Conservation (phyloP, 305 asterid genomes). For the Solanum hybrid region DNA sequence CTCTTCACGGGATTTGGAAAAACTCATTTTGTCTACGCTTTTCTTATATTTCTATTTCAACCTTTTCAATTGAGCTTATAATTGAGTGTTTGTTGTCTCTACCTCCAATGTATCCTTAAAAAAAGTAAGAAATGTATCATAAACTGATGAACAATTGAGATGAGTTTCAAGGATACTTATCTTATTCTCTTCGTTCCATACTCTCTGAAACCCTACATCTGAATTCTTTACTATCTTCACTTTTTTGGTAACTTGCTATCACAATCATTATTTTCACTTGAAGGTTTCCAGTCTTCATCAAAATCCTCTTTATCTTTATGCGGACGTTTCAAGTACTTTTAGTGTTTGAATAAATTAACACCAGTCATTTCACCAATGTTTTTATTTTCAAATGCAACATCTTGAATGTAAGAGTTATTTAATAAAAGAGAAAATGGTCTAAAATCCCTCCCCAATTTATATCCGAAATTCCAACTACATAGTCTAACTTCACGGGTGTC, state of each 20-base stretch:
- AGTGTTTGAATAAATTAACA: neutral
- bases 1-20: neutral
- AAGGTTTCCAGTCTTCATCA: no score
- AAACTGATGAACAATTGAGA: neutral
- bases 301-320: neutral
- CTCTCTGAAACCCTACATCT: no score
- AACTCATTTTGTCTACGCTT: neutral
- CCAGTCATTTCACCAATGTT: neutral
- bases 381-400: neutral
- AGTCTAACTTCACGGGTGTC: neutral
- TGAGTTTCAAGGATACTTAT: neutral
- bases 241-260: neutral
- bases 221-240: neutral
- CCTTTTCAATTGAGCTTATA: no score
- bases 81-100: no score
- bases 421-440: neutral
- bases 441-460: no score
- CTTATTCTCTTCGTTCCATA: neutral
- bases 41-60: neutral
- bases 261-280: neutral
- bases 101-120: neutral
- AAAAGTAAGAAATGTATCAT: neutral
- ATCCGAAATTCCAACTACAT: no score
- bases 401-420: neutral
- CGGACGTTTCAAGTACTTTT: neutral